Percentiles rank a stretch among this genome's conserved stretches.
Conservation (phyloP, 495 filamentous ascomycete species). For the Daldinia concentrica region DNA sequence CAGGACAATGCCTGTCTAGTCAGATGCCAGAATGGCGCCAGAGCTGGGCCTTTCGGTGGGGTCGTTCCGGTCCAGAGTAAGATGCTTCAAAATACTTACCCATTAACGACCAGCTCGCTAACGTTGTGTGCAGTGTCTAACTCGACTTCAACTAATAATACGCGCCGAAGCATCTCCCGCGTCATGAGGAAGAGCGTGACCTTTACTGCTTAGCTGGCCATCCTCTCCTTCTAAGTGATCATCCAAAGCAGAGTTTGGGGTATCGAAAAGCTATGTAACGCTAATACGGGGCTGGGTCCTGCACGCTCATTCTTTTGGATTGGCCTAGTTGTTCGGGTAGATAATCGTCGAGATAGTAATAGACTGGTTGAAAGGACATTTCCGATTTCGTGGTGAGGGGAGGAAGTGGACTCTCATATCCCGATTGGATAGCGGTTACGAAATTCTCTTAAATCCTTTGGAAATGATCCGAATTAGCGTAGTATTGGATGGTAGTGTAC, state of each 20-base stretch:
- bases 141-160: conserved; percentile 19
- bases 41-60: conserved; percentile 64
- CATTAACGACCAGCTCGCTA: conserved; percentile 10
- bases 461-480: not conserved
- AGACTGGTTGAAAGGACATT: not conserved
- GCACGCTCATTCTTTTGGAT: not conserved
- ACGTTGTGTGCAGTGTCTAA: conserved; percentile 29
- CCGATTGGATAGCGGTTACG: not conserved
- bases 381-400: not conserved
- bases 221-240: not conserved
- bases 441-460: not conserved
- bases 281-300: not conserved
- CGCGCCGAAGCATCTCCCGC: conserved; percentile 32
- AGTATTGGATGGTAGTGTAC: not conserved
- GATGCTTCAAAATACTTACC: not conserved
- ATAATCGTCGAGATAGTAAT: not conserved
- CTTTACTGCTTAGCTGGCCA: conserved; percentile 12
- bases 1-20: conserved; percentile 63
- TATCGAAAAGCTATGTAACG: not conserved
- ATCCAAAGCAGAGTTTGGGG: not conserved
- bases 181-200: conserved; percentile 29
- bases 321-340: not conserved
- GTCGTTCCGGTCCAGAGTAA: conserved; percentile 62
- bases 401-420: not conserved
- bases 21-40: conserved; percentile 59